A percentile compares a stretch with the other conserved stretches of the same genome.
These are phyloP conservation scores for Candida incommunis DNA, from an alignment of 805 yeast genomes.

Conservation along the genomic window DNA sequence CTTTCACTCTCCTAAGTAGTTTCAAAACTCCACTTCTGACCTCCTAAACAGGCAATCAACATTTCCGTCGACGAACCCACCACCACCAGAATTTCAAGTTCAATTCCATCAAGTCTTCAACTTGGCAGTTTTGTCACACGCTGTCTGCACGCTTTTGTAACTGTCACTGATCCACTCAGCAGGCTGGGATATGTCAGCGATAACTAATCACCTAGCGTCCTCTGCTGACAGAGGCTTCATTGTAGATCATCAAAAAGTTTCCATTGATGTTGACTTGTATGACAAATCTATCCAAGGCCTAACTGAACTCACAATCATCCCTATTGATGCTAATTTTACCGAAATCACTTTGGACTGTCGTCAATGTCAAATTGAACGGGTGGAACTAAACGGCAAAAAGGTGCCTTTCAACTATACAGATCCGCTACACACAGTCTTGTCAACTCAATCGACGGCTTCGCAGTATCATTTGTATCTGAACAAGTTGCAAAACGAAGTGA, in stretches of 20 bases:
- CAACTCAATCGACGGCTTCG: constrained; percentile 13
- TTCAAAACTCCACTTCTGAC: no score
- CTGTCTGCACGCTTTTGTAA: no score
- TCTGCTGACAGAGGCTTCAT: constrained; percentile 32
- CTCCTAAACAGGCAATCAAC: no score
- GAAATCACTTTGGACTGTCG: constrained; percentile 66
- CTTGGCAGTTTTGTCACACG: no score
- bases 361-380: constrained; percentile 41
- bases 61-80: no score
- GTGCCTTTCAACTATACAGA: constrained; percentile 46
- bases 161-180: no score
- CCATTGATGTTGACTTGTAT: constrained; percentile 67
- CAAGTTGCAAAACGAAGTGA: constrained; percentile 29
- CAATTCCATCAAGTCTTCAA: no score
- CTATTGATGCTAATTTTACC: constrained; percentile 44
- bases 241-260: constrained; percentile 74
- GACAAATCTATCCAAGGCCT: constrained; percentile 45
- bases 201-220: no score
- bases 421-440: constrained; percentile 11
- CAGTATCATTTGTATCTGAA: constrained; percentile 12
- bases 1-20: no score
- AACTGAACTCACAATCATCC: constrained; percentile 73
- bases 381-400: constrained; percentile 48
- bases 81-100: no score
- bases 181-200: no score